Base-by-base conservation (phyloP, 164 flowering plant species). In the Macadamia tetraphylla region DNA sequence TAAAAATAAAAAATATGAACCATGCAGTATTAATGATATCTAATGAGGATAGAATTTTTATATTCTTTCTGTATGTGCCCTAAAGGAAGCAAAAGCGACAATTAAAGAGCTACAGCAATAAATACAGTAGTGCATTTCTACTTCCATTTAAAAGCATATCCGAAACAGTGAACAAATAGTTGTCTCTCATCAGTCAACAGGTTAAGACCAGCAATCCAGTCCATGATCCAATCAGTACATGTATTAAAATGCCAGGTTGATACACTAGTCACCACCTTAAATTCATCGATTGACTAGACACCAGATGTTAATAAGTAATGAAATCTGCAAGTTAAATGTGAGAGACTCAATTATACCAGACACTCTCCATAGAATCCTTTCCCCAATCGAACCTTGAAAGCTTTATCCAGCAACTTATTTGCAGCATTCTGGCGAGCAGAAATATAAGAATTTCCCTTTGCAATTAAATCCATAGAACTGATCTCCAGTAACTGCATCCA, bases 281-380 rank as follows among this genome's bases (percentile, higher is more conserved):
- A 35, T 35, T 2, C 40, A 35, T 35, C 5, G 35, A 29, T 31
- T 58, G 46, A 30, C 43, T 52, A 30, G 29, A 64, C 42, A 42
- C 14, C 42, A 66, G 32, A 23, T 32, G 6, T 52, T 17, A 58
- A 35, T 35, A 35, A 35, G 40, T 35, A 35, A 35, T 35, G 40
- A 35, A 2, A 35, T 35, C 40, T 35, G 40, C 40, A 3, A 55
- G 1, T 53, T 12, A 18, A 32, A 42, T 51, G 63, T 9, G 17
- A 51, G 49, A 53, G 7, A 64, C 31, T n/a, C 46, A 66, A 46
- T 18, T 14, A 29, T 86, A 94, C 98, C 95, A 94, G 80, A 76
- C 98, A 94, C 64, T 90, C 91, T 58, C 98, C 98, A 76, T 88
- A 94, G 55, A 91, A 70, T 57, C 98, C 98, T 77, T 85, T 80